A percentile compares a stretch with the other conserved stretches of the same genome.
These are phyloP conservation scores for Ilyonectria destructans DNA, from an alignment of 2,329 filamentous ascomycete genomes.

Conservation along the genomic window DNA sequence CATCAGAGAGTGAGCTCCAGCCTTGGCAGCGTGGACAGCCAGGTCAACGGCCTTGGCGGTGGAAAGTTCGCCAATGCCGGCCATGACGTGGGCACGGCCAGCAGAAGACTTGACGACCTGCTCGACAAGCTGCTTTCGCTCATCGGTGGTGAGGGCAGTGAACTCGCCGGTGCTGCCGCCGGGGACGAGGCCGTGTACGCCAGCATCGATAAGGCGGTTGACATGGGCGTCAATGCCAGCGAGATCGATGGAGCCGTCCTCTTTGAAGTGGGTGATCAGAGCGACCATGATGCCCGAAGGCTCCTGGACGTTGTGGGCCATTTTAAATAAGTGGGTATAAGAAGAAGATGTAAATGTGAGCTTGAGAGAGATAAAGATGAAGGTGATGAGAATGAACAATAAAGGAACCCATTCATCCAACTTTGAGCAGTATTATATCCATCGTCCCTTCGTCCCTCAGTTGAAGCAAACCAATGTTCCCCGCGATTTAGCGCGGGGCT, in stretches of 20 bases:
- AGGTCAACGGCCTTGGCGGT: slow-evolving; percentile 53
- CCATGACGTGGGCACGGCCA: slow-evolving; percentile 60
- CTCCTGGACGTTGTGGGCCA: slow-evolving; percentile 42
- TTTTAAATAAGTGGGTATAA: slow-evolving; percentile 25
- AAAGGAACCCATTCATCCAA: background rate
- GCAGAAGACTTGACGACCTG: slow-evolving; percentile 54
- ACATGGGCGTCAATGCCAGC: slow-evolving; percentile 57
- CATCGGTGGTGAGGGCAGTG: slow-evolving; percentile 59
- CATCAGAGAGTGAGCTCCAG: slow-evolving; percentile 61
- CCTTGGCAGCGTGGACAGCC: slow-evolving; percentile 47
- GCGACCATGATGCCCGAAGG: slow-evolving; percentile 64
- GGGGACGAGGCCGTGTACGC: slow-evolving; percentile 66
- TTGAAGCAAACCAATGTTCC: slow-evolving; percentile 13
- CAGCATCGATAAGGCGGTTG: slow-evolving; percentile 60
- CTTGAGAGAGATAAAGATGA: background rate
- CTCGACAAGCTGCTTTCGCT: slow-evolving; percentile 63
- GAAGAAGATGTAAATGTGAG: background rate
- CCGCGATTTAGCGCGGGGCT: slow-evolving; percentile 34
- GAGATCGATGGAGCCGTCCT: slow-evolving; percentile 60
- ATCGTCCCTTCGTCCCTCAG: background rate
- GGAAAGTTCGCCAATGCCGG: slow-evolving; percentile 62
- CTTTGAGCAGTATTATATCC: slow-evolving; percentile 25
- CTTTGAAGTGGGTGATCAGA: slow-evolving; percentile 64
- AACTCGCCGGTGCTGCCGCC: slow-evolving; percentile 67
- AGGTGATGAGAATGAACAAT: slow-evolving; percentile 4